Evolutionary conservation across 345 rosid genomes (phyloP).

Genomic region (Aegle marmelos): DNA sequence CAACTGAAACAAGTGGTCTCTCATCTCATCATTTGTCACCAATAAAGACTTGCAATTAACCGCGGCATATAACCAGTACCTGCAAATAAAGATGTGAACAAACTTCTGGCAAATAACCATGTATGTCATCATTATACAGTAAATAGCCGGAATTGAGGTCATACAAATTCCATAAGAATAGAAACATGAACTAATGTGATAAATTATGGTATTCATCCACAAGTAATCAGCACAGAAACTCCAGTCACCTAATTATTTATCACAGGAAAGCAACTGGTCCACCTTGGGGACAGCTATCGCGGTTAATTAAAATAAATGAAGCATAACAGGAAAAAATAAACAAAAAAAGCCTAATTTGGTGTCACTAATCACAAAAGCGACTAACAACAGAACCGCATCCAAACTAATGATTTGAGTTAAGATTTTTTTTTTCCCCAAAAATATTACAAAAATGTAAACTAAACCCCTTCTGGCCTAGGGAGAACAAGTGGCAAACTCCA

Average conservation of each 20-base stretch:
- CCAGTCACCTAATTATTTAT: not conserved
- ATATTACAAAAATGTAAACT: too few relatives aligned
- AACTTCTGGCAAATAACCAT: not conserved
- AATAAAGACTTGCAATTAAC: slow-evolving; percentile 77
- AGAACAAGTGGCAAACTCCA: too few relatives aligned
- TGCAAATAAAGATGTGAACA: slow-evolving; percentile 24
- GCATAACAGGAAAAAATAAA: not conserved
- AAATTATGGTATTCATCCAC: not conserved
- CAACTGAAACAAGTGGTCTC: slow-evolving; percentile 95
- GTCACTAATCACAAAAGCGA: not conserved
- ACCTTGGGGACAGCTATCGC: not conserved
- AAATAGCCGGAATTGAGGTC: not conserved
- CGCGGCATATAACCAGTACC: slow-evolving; percentile 98
- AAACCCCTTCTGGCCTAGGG: too few relatives aligned
- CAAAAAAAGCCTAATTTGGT: not conserved
- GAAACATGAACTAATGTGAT: not conserved
- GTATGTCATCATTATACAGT: not conserved
- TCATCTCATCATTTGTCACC: slow-evolving; percentile 95
- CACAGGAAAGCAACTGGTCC: not conserved
- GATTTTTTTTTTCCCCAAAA: too few relatives aligned
- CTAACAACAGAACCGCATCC: not conserved
- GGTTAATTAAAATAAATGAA: not conserved
- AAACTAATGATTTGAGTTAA: not conserved
- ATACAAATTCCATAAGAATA: not conserved
- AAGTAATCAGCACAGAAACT: not conserved